Conservation (phyloP, 2,329 filamentous ascomycete genomes). For the Aspergillus sp. region DNA sequence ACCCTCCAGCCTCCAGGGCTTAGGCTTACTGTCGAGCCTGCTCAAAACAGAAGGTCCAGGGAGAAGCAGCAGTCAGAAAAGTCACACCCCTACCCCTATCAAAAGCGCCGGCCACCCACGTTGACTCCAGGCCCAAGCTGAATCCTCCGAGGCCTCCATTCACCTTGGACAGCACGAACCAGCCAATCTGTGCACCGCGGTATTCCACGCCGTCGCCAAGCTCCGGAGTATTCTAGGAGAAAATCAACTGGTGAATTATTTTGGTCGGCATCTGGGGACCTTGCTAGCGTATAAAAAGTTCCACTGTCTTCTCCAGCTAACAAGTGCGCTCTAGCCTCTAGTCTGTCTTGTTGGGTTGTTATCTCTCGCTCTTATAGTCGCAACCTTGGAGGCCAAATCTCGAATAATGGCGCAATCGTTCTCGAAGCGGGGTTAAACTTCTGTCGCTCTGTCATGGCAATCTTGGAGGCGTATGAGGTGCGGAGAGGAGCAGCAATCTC, state of each 20-base stretch:
- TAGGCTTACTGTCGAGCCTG: neutral
- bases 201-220: constrained; percentile 14
- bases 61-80: neutral
- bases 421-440: constrained; percentile 12
- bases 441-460: neutral
- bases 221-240: neutral
- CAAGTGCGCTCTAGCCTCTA: neutral
- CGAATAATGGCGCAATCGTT: constrained; percentile 8
- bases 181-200: constrained; percentile 17
- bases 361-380: neutral
- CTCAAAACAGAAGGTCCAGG: constrained; percentile 10
- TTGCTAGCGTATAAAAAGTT: neutral
- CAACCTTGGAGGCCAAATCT: neutral
- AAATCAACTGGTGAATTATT: neutral
- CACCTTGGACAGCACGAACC: neutral
- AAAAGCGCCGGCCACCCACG: neutral
- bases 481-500: constrained; percentile 8
- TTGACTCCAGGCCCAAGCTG: neutral
- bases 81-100: neutral
- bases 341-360: neutral
- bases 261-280: neutral
- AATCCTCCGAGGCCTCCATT: neutral
- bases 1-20: neutral
- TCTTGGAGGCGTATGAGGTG: constrained; percentile 1
- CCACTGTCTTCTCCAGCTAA: neutral